Base-by-base conservation (phyloP, 192 early-diverging fungal genomes). In the Dissophora globulifera region DNA sequence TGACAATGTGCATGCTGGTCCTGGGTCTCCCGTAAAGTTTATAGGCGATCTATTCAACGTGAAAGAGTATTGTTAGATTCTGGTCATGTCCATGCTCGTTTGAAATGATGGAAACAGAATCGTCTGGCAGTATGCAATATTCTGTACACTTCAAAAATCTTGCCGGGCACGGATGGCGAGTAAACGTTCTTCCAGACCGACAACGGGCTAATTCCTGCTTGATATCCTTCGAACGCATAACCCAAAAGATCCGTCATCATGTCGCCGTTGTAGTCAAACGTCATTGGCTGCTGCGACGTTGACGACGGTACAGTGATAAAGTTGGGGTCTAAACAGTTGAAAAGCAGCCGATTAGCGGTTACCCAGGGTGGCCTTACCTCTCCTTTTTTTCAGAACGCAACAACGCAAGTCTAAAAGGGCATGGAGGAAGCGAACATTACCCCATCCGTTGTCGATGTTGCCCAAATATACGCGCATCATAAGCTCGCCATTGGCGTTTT, bases 391-490 rank as follows among this genome's bases (percentile, higher is more conserved):
- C n/a, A n/a, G n/a, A n/a, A n/a, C n/a, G n/a, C n/a, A n/a, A n/a
- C n/a, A n/a, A n/a, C n/a, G n/a, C n/a, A n/a, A n/a, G n/a, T n/a
- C n/a, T n/a, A n/a, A n/a, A n/a, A n/a, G n/a, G n/a, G 38, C 38
- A 40, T 10, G 38, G 7, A 40, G 17, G 9, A 12, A 45, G 4
- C 4, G 17, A n/a, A 33, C 23, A 31, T n/a, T 87, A 82, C 82
- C 79, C 69, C 93, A 92, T 41, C 86, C 82, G 35, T 75, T 78
- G 17, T 80, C 78, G 30, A 86, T 89, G 57, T 95, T 86, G 26
- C 93, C 93, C 45, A 87, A 53, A 51, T 92, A 94, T n/a, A 93
- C 58, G 45, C 84, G 74, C 89, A 95, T 91, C 26, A 72, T 63
- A 10, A 91, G 69, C 40, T 89, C 83, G 1, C 71, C 70, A 26